Base-by-base conservation (phyloP, 225 moss, liverwort and hornwort species). In the Anthoceros angustus region DNA sequence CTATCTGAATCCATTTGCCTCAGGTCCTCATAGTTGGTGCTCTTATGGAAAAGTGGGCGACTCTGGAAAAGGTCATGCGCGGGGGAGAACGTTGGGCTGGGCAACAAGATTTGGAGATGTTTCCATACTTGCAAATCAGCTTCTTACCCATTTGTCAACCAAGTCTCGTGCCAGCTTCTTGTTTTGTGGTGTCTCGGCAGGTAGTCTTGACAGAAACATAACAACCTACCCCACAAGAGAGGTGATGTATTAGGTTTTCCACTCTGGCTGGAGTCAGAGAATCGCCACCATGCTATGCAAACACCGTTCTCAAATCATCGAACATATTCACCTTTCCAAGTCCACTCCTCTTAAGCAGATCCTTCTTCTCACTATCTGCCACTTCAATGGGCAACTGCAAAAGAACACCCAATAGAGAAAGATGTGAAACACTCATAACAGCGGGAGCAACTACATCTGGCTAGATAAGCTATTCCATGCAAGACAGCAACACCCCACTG, bases 341-440 rank as follows among this genome's bases (percentile, higher is more conserved):
- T 60, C 95, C 95, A 66, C 91, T 98, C 74, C 84, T 98, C 74
- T 91, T 98, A 24, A 98, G 70, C 72, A 91, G 95, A 71, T 91
- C 95, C 43, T 91, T 86, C 65, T 91, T 80, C 70, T 98, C 95
- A 66, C 78, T 77, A 3, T 82, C 76, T 82, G 91, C 95, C 62
- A 89, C 88, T 39, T 98, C 91, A 40, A 98, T 98, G 20, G 95
- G 95, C 42, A 98, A 63, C 83, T 83, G 77, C 75, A 72, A 55
- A 40, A 14, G 46, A 65, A 62, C 64, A 40, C 61, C 2, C 63
- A 24, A 12, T 11, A 12, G 25, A 39, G 16, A 55, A 32, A 20
- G 12, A 62, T 7, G 64, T 55, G n/a, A 41, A 40, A 0, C 6
- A 50, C 39, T 49, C 46, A 61, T 50, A 50, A 6, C 45, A 48